Base-by-base conservation (phyloP, 768 basidiomycete species). In the Leccinum truebloodii region DNA sequence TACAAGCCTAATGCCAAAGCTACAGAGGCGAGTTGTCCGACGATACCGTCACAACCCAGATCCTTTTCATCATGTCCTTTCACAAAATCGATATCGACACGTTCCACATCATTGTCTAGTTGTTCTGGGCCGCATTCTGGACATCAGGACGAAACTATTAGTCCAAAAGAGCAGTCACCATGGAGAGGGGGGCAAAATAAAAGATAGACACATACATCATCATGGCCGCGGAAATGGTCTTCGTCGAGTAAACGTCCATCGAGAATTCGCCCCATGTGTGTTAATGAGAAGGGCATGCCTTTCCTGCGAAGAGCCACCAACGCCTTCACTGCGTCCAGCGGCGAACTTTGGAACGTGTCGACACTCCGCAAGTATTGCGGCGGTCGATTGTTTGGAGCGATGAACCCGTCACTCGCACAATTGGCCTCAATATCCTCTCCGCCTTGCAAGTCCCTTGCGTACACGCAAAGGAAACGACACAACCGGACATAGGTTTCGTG, bases 261-360 rank as follows among this genome's bases (percentile, higher is more conserved):
- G 24, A 82, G 52, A 37, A 81, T 69, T 53, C 74, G 74, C 4
- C 81, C 80, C 64, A 81, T 65, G 59, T 82, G 78, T 4, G 80
- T 81, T 30, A 54, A 54, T 18, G 63, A 51, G 61, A 73, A 81
- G 10, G 65, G 61, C 67, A 75, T 66, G 5, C 79, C 79, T 58
- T 78, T 82, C 65, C 78, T 73, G 8, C 79, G 73, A 49, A 75
- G 58, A 10, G 58, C 20, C 8, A 71, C 50, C 52, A 73, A 46
- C 2, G 18, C 55, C 50, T 55, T 63, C 54, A 76, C 24, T 9
- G 73, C 67, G 12, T 61, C 48, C 2, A 81, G 30, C 4, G 79
- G 81, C 30, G 75, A 77, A n/a, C 58, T 30, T 24, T 65, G 62
- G 68, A 82, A 79, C 4, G 72, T 59, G 48, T 70, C 67, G 4